Conservation (phyloP, 495 filamentous ascomycete species). For the Trypethelium eluteriae region DNA sequence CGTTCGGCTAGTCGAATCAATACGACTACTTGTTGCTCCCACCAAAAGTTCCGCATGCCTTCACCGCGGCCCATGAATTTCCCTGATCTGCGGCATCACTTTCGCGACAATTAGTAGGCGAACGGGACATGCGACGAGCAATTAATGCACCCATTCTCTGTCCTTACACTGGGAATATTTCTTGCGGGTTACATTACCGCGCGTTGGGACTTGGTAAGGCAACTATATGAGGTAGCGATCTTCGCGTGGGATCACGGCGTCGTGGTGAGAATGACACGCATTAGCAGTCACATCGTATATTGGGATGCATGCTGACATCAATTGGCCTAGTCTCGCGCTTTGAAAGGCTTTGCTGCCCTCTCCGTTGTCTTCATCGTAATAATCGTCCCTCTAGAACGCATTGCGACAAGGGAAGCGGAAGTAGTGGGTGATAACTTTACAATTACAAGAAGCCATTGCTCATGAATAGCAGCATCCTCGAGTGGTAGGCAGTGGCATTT, state of each 20-base stretch:
- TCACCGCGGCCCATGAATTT: background rate
- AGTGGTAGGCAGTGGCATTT: constrained; percentile 71
- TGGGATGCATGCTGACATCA: background rate
- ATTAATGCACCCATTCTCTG: constrained; percentile 95
- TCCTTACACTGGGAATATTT: constrained; percentile 92
- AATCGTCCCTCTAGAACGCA: constrained; percentile 61
- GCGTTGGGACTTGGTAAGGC: constrained; percentile 93
- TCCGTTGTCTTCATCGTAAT: constrained; percentile 71
- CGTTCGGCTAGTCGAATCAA: background rate
- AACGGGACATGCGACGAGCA: constrained; percentile 20
- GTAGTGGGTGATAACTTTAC: constrained; percentile 43
- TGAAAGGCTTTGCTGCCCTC: constrained; percentile 66
- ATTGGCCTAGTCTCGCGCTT: constrained; percentile 50
- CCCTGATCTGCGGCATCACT: background rate
- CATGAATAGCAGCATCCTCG: constrained; percentile 65
- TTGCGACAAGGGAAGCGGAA: constrained; percentile 60
- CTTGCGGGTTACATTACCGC: constrained; percentile 98
- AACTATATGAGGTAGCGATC: constrained; percentile 87
- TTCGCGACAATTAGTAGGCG: background rate
- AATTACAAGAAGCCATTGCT: constrained; percentile 7
- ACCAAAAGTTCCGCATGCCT: background rate
- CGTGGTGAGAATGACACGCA: constrained; percentile 57
- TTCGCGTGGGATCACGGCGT: constrained; percentile 99
- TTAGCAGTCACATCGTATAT: background rate
- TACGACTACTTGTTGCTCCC: background rate